A percentile compares a stretch with the other conserved stretches of the same genome.
Conservation (phyloP, 2,329 filamentous ascomycete species). For the Corniculantispora saksenae region DNA sequence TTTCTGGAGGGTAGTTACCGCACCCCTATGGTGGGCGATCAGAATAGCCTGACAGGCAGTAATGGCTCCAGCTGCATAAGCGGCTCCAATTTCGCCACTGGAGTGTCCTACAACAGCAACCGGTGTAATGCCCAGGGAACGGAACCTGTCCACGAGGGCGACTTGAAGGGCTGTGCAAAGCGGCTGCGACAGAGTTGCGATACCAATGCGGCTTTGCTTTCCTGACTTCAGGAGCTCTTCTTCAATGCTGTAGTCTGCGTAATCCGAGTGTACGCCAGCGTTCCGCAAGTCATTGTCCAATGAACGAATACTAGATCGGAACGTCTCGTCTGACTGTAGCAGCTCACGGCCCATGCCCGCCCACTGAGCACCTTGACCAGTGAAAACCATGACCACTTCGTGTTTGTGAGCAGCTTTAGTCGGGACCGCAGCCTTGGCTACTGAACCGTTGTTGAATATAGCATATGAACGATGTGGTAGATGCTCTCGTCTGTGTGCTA, state of each 20-base stretch:
- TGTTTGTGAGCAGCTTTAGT: neutral
- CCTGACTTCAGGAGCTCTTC: constrained; percentile 13
- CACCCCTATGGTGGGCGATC: neutral
- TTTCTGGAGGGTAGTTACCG: neutral
- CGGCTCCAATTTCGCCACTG: constrained; percentile 40
- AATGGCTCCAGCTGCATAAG: constrained; percentile 28
- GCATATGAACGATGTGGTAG: constrained; percentile 23
- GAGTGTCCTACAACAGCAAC: constrained; percentile 37
- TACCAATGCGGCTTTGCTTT: constrained; percentile 7
- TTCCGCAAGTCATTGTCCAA: constrained; percentile 9
- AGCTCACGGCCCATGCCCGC: constrained; percentile 31
- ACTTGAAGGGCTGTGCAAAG: constrained; percentile 44
- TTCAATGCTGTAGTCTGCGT: constrained; percentile 1
- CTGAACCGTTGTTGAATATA: constrained; percentile 4
- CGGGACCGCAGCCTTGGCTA: no score
- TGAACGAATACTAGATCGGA: constrained; percentile 20
- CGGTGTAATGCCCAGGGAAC: constrained; percentile 28
- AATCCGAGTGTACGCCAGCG: constrained; percentile 6
- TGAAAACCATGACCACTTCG: constrained; percentile 31
- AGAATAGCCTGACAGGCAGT: constrained; percentile 21
- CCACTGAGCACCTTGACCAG: constrained; percentile 40
- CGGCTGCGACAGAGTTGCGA: constrained; percentile 27
- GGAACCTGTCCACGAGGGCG: constrained; percentile 36
- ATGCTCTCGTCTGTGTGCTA: constrained; percentile 22
- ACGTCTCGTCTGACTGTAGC: constrained; percentile 21